Conservation (phyloP, 352 stramenopile genomes). For the Pythium rishiriense region DNA sequence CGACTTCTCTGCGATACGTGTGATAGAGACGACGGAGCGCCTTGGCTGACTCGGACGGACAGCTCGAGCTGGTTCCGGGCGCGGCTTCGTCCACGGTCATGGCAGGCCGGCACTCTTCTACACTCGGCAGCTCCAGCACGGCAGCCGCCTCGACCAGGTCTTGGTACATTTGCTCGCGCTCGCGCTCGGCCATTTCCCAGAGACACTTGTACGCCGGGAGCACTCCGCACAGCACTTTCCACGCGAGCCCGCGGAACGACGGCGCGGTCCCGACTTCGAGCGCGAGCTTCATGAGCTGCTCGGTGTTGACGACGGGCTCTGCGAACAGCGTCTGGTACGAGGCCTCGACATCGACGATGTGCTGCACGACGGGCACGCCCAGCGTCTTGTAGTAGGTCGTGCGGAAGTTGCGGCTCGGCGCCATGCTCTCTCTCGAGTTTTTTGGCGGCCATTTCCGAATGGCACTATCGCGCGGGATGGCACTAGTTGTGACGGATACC, state of each 20-base stretch:
- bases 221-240: slow-evolving; percentile 59
- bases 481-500: slow-evolving; percentile 5
- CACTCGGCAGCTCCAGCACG: slow-evolving; percentile 37
- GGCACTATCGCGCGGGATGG: slow-evolving; percentile 1
- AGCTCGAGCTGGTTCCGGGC: not conserved
- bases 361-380: slow-evolving; percentile 79
- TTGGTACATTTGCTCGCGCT: slow-evolving; percentile 63
- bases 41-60: not conserved
- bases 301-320: slow-evolving; percentile 54
- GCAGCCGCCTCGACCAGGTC: slow-evolving; percentile 54
- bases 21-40: slow-evolving; percentile 20
- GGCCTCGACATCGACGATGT: slow-evolving; percentile 79
- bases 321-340: slow-evolving; percentile 69
- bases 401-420: slow-evolving; percentile 76
- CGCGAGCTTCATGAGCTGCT: slow-evolving; percentile 71
- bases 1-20: slow-evolving; percentile 21
- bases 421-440: slow-evolving; percentile 34
- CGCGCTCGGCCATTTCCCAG: slow-evolving; percentile 59
- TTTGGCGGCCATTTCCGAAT: not conserved
- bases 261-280: slow-evolving; percentile 70
- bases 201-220: slow-evolving; percentile 54
- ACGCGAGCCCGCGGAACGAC: slow-evolving; percentile 50
- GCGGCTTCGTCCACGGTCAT: not conserved
- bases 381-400: slow-evolving; percentile 90
- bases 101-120: slow-evolving; percentile 2